These are phyloP conservation scores for Coprinopsis sp. DNA, from an alignment of 768 basidiomycete genomes.

Conservation along the genomic window DNA sequence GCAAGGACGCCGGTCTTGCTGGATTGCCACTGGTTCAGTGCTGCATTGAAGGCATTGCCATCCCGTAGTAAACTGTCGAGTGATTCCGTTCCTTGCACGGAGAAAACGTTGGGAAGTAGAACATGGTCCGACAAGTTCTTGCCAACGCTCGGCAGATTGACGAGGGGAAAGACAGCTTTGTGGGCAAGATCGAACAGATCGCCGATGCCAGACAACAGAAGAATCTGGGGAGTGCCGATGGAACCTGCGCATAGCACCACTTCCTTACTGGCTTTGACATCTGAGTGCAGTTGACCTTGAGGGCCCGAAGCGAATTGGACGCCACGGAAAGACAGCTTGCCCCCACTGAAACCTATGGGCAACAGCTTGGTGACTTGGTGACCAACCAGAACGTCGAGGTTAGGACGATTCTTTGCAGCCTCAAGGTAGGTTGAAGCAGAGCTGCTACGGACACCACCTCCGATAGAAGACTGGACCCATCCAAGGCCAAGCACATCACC, in stretches of 20 bases:
- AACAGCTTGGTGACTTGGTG: conserved; percentile 14
- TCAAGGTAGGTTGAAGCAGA: conserved; percentile 17
- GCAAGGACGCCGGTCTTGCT: conserved; percentile 4
- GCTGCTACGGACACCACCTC: conserved; percentile 12
- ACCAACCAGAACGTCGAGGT: conserved; percentile 14
- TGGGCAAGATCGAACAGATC: conserved; percentile 5
- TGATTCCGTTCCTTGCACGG: too few species aligned
- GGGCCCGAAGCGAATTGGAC: too few species aligned
- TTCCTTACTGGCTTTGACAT: neutral
- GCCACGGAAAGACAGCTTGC: neutral
- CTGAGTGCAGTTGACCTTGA: too few species aligned
- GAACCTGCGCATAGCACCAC: conserved; percentile 9
- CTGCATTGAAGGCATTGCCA: conserved; percentile 7
- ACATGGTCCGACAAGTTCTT: conserved; percentile 26
- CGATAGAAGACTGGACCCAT: conserved; percentile 10
- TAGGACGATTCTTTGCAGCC: conserved; percentile 6
- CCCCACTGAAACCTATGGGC: neutral
- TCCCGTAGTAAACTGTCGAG: conserved; percentile 4
- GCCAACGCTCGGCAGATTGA: conserved; percentile 25
- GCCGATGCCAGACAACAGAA: conserved; percentile 13
- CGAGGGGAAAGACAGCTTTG: conserved; percentile 18
- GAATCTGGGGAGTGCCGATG: conserved; percentile 11
- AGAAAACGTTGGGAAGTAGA: too few species aligned
- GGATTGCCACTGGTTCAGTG: conserved; percentile 5
- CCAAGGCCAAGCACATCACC: neutral